These are phyloP conservation scores for Linanthus parryae DNA, from an alignment of 148 eudicot genomes.

Conservation along the genomic window DNA sequence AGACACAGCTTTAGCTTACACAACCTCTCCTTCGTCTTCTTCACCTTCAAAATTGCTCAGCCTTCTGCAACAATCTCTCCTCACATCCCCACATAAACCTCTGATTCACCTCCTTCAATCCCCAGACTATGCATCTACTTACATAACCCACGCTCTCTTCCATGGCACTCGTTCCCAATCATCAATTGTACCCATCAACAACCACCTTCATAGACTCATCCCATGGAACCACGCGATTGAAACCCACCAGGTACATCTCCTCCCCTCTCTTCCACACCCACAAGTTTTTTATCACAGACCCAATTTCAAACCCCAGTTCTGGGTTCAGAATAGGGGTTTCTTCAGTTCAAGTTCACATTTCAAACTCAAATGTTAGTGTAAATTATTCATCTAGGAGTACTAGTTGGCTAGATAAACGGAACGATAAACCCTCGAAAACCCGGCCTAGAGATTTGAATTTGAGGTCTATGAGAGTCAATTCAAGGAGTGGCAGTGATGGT, in stretches of 20 bases:
- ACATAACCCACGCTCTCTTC: background rate
- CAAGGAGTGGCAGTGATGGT: slow-evolving; percentile 9
- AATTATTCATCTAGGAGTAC: slow-evolving; percentile 18
- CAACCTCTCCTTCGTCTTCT: no score
- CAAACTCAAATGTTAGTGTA: slow-evolving; percentile 11
- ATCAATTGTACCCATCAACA: slow-evolving; percentile 46
- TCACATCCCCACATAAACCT: no score
- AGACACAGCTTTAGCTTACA: no score
- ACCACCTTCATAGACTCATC: slow-evolving; percentile 41
- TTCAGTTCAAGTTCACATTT: slow-evolving; percentile 2
- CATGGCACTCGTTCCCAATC: slow-evolving; percentile 41
- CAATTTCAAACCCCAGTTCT: slow-evolving; percentile 22
- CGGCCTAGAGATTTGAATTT: slow-evolving; percentile 32
- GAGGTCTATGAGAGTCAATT: slow-evolving; percentile 23
- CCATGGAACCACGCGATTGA: slow-evolving; percentile 31
- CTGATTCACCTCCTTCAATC: no score
- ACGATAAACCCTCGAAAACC: slow-evolving; percentile 29
- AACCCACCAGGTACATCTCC: slow-evolving; percentile 50
- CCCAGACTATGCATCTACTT: background rate
- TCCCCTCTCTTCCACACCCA: slow-evolving; percentile 22
- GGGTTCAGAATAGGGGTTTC: slow-evolving; percentile 12
- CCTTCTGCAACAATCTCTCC: no score
- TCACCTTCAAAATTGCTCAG: no score
- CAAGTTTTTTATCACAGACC: slow-evolving; percentile 19
- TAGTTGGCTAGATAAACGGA: slow-evolving; percentile 83